These are phyloP conservation scores for Saturnispora mendoncae DNA, from an alignment of 805 yeast genomes.

Conservation along the genomic window DNA sequence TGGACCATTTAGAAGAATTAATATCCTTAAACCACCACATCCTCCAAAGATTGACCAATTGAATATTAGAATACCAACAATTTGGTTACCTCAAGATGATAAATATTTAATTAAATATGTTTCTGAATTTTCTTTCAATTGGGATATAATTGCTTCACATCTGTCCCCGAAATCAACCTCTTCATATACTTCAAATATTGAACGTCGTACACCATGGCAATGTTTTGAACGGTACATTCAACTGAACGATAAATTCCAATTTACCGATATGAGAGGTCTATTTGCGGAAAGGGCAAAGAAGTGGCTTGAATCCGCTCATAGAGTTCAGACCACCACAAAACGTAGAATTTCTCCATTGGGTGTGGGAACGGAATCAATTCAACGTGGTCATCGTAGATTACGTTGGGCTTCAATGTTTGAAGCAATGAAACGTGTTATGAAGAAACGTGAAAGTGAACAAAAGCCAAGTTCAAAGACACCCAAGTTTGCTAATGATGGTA, in stretches of 20 bases:
- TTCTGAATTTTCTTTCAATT: slow-evolving; percentile 80
- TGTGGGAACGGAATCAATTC: slow-evolving; percentile 86
- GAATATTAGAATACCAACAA: slow-evolving; percentile 81
- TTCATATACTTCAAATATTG: slow-evolving; percentile 77
- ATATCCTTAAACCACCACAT: slow-evolving; percentile 72
- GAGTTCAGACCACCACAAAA: slow-evolving; percentile 79
- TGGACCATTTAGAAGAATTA: slow-evolving; percentile 47
- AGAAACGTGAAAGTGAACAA: slow-evolving; percentile 74
- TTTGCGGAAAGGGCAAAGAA: slow-evolving; percentile 76
- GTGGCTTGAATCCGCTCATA: slow-evolving; percentile 89
- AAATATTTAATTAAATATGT: slow-evolving; percentile 68
- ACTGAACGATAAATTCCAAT: slow-evolving; percentile 78
- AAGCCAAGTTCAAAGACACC: slow-evolving; percentile 41
- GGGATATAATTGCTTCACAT: slow-evolving; percentile 86
- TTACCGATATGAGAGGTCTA: slow-evolving; percentile 79
- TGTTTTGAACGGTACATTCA: slow-evolving; percentile 95
- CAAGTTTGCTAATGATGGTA: slow-evolving; percentile 23
- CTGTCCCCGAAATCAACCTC: slow-evolving; percentile 57
- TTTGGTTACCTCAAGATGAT: slow-evolving; percentile 96
- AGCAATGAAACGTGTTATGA: slow-evolving; percentile 82
- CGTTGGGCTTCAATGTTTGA: slow-evolving; percentile 98
- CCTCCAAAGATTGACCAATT: slow-evolving; percentile 82
- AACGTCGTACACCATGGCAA: slow-evolving; percentile 97
- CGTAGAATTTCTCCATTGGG: slow-evolving; percentile 87
- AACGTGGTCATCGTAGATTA: slow-evolving; percentile 81